Evolutionary conservation across 2,329 filamentous ascomycete genomes (phyloP), one percentile per base, ranked within the genome.

Genomic region (Mollisiaceae sp.): DNA sequence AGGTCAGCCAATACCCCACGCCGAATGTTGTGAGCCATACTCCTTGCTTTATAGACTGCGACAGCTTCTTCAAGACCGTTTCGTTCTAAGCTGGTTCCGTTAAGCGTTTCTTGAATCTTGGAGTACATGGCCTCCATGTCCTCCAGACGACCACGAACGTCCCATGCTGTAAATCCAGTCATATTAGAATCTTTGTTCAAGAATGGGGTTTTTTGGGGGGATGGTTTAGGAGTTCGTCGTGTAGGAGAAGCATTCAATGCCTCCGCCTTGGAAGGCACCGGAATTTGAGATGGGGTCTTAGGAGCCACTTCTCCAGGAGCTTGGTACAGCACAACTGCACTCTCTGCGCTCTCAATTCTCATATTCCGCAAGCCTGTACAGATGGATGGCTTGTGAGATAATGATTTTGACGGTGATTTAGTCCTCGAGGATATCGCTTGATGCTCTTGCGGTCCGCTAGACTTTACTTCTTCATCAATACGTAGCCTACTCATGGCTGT

Each of bases 161-260:
- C 93, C 85, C 90, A 94, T 74, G 86, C 91, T 92, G 85, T 69
- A 78, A 82, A 86, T 39, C 76, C 78, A 72, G 81, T 83, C 70
- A 85, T 80, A 84, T 92, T 90, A 88, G 93, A 92, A 82, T 89
- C 81, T 81, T 89, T 91, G 70, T 85, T 89, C 74, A 94, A 82
- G 81, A 85, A 94, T 1, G 76, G 73, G 15, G 76, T 77, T 70
- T 85, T 84, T 57, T 75, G 75, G 70, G 77, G 68, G 65, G 75
- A 74, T 65, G 73, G 70, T 66, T 70, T 76, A 41, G 70, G 78
- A 66, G 81, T 82, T 74, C 80, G 83, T 70, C 71, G 72, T 47
- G 81, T 71, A 14, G 70, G 71, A 65, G 67, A 66, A 60, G 67
- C 65, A 59, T 45, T 62, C 18, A 65, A 24, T 67, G 69, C 65